Percentiles rank a stretch among this genome's conserved stretches.
Evolutionary conservation across 2,329 filamentous ascomycete species (phyloP).

Genomic region (Camptophora hylomeconis): DNA sequence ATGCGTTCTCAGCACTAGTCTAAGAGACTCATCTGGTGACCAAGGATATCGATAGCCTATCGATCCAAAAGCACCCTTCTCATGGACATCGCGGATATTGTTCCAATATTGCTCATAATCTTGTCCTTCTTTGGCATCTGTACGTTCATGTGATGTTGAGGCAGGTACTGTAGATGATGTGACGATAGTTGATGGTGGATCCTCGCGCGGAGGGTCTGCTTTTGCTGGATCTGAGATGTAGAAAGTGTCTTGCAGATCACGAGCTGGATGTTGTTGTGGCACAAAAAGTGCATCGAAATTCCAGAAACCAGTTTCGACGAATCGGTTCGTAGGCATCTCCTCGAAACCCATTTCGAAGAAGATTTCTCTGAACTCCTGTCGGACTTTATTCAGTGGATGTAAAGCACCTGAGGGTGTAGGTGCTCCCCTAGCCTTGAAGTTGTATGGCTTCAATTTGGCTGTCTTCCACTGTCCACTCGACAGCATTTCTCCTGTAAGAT

Average conservation of each 20-base stretch:
- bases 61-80: constrained; percentile 83
- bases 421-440: constrained; percentile 57
- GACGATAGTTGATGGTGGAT: constrained; percentile 33
- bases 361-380: constrained; percentile 89
- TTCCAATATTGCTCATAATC: constrained; percentile 82
- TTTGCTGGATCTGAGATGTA: constrained; percentile 82
- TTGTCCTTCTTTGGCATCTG: constrained; percentile 32
- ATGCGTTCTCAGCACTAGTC: constrained; percentile 86
- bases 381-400: constrained; percentile 73
- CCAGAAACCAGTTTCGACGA: constrained; percentile 96
- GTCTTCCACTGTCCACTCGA: constrained; percentile 79
- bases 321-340: constrained; percentile 92
- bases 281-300: constrained; percentile 97
- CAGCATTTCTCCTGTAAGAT: constrained; percentile 89
- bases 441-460: constrained; percentile 74
- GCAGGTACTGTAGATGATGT: constrained; percentile 26
- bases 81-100: constrained; percentile 74
- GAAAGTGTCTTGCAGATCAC: constrained; percentile 96
- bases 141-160: constrained; percentile 40
- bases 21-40: constrained; percentile 72
- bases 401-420: constrained; percentile 35
- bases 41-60: constrained; percentile 95
- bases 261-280: constrained; percentile 91
- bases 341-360: constrained; percentile 99
- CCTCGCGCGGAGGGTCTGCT: constrained; percentile 54